Conservation (phyloP, 352 stramenopile genomes). For the Globisporangium orthogonon region DNA sequence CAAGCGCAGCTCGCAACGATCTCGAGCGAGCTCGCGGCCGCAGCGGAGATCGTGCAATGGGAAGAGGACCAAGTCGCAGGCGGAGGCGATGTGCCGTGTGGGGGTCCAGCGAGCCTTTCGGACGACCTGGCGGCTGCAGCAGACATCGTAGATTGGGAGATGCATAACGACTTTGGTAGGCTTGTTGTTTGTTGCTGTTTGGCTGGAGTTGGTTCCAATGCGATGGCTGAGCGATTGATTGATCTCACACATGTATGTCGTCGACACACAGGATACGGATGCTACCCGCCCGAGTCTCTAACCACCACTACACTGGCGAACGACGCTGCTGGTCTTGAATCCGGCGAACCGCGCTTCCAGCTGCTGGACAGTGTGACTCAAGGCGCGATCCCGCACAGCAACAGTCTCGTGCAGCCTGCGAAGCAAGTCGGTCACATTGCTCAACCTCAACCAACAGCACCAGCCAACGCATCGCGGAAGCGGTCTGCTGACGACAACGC, state of each 20-base stretch:
- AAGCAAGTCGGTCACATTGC: background rate
- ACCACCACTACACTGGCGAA: background rate
- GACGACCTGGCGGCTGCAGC: conserved; percentile 33
- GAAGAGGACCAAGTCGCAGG: conserved; percentile 5
- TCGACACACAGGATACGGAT: background rate
- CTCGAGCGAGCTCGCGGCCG: conserved; percentile 9
- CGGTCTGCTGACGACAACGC: background rate
- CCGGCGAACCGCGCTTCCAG: conserved; percentile 6
- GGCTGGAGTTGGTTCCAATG: background rate
- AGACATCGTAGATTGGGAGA: conserved; percentile 19
- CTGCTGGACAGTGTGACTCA: background rate
- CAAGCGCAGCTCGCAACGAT: conserved; percentile 19
- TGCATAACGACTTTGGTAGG: conserved; percentile 1
- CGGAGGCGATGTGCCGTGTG: background rate
- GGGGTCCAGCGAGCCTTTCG: conserved; percentile 12
- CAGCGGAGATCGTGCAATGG: conserved; percentile 11
- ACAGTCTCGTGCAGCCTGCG: background rate
- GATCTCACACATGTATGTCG: background rate
- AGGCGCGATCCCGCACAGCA: background rate
- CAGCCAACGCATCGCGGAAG: background rate
- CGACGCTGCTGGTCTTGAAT: conserved; percentile 1
- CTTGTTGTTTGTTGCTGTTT: no score
- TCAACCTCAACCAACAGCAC: background rate
- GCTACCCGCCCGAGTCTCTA: conserved; percentile 3
- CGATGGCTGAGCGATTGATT: background rate